Evolutionary conservation across 1,139 yeast species (phyloP), one percentile per base, ranked within the genome.

Genomic region (Pneumocystis carinii): DNA sequence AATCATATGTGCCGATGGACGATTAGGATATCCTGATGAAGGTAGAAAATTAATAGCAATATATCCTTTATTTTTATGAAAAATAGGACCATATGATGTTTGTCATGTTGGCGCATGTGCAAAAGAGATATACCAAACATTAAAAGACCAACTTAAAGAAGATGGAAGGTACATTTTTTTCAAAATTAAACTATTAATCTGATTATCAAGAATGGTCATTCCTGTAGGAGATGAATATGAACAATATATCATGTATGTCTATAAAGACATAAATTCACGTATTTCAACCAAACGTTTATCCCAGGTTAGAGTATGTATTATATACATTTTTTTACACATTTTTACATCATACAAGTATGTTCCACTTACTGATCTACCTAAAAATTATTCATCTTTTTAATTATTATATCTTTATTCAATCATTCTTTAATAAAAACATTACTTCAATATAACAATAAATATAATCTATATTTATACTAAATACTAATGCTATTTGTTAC

Each of bases 91-190:
- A 17, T 66, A 64, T 55, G 68, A 66, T 57, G 68, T 67, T n/a
- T 66, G 66, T 27, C 68, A 66, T 24, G 64, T 62, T 29, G 64
- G 64, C 7, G 68, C 68, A 3, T 65, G 68, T 24, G 60, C 64
- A 6, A 60, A 64, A 1, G 66, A 35, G 10, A 61, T 66, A 2
- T 67, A 67, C 14, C 58, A 64, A 2, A 55, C 60, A 17, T 48
- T 66, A 36, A 39, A 63, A 15, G 59, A 32, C 4, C 67, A 63
- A 27, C 61, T 66, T 17, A 65, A 65, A 38, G 12, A 64, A 3
- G 64, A 63, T 1, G 68, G 68, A 24, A 64, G 35, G 35, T 32
- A 32, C 7, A 32, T 32, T 32, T 32, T 27, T 27, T 32, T 32
- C 7, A 32, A 7, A 32, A 32, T 32, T 32, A 32, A 32, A 5